Evolutionary conservation across 164 flowering plant species (phyloP).

Genomic region (Buxus sempervirens): DNA sequence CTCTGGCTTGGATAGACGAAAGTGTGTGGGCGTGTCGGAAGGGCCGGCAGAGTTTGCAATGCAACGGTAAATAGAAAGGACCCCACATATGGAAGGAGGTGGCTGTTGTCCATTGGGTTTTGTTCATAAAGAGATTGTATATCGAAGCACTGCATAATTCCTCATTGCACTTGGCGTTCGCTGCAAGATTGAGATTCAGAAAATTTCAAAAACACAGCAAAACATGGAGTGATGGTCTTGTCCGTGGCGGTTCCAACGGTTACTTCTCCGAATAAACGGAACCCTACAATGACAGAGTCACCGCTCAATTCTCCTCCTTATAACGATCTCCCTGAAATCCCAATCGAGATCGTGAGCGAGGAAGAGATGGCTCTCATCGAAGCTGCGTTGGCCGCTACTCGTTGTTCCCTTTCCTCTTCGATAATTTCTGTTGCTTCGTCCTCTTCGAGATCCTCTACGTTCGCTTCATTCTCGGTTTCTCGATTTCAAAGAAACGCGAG

Average conservation of each 20-base stretch:
- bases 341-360: slow-evolving; percentile 66
- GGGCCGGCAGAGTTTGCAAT: too few species aligned
- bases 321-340: slow-evolving; percentile 26
- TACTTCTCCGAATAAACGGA: slow-evolving; percentile 1
- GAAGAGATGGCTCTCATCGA: slow-evolving; percentile 89
- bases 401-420: slow-evolving; percentile 16
- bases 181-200: too few species aligned
- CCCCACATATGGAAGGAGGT: too few species aligned
- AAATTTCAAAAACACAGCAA: not conserved
- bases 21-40: too few species aligned
- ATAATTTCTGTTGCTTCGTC: slow-evolving; percentile 11
- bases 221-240: not conserved
- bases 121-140: too few species aligned
- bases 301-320: slow-evolving; percentile 12
- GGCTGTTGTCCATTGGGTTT: too few species aligned
- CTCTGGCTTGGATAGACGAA: too few species aligned
- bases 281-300: slow-evolving; percentile 26
- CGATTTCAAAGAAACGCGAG: slow-evolving; percentile 23
- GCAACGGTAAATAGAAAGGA: too few species aligned
- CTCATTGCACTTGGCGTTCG: too few species aligned
- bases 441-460: slow-evolving; percentile 11
- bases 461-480: slow-evolving; percentile 7
- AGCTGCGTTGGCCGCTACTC: slow-evolving; percentile 49
- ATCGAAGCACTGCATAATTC: too few species aligned
- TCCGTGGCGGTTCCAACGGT: slow-evolving; percentile 18